Percentiles rank a stretch among this genome's conserved stretches.
Conservation (phyloP, 2,329 filamentous ascomycete species). For the Cladosporium colombiae region DNA sequence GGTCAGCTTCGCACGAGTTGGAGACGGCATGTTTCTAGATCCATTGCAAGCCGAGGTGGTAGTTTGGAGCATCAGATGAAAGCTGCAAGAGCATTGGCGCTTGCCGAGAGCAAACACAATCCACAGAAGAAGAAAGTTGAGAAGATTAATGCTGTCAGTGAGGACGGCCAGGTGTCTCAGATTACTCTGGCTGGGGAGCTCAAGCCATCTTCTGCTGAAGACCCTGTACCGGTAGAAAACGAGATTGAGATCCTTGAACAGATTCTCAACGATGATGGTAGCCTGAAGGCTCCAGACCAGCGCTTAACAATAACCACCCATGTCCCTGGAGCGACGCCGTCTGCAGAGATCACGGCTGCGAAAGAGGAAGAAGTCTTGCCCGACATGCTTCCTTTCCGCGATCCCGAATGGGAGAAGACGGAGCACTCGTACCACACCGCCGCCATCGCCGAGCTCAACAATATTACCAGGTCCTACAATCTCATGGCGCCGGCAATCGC, state of each 20-base stretch:
- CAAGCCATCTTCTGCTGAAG: constrained; percentile 32
- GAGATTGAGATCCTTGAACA: constrained; percentile 44
- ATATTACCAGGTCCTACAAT: constrained; percentile 83
- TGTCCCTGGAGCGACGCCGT: constrained; percentile 18
- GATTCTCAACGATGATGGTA: constrained; percentile 33
- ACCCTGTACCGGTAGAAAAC: constrained; percentile 22
- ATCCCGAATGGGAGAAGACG: constrained; percentile 70
- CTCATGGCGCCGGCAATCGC: constrained; percentile 89
- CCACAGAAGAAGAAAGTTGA: constrained; percentile 50
- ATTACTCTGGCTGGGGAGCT: constrained; percentile 50
- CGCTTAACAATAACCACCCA: constrained; percentile 25
- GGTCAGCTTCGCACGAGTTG: constrained; percentile 76
- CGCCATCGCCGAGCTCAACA: constrained; percentile 76
- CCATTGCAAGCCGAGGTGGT: constrained; percentile 77
- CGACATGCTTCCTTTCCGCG: constrained; percentile 63
- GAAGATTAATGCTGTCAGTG: constrained; percentile 47
- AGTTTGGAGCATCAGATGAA: constrained; percentile 71
- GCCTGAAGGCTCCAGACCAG: constrained; percentile 27
- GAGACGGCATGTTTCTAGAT: constrained; percentile 76
- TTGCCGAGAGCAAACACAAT: constrained; percentile 67
- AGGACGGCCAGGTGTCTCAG: constrained; percentile 51
- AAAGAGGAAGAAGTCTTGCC: constrained; percentile 24
- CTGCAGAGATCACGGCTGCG: background rate
- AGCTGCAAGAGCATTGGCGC: constrained; percentile 71
- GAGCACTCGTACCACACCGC: constrained; percentile 76